Evolutionary conservation across 2,329 filamentous ascomycete genomes (phyloP), one percentile per base, ranked within the genome.

Genomic region (Proliferodiscus dingleyae): DNA sequence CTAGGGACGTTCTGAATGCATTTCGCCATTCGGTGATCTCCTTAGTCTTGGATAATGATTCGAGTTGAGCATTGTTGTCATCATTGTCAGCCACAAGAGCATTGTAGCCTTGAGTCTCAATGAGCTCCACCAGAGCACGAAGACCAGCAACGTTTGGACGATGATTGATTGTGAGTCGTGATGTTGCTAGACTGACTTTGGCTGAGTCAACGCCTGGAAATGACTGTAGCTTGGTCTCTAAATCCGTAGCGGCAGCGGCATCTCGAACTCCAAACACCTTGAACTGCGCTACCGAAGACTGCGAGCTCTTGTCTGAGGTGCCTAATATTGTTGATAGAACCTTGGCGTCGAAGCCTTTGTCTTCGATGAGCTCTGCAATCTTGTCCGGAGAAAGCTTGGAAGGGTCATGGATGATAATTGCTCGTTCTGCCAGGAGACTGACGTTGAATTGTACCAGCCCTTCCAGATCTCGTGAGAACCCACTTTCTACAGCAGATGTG

Each of bases 21-120:
- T 74, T 78, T 51, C 80, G 81, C 93, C 93, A 98, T 66, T 95
- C 89, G 53, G 85, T 87, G 51, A 98, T 95, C 66, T 98, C 93
- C 57, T 88, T 87, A 0, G 93, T 97, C 69, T 98, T 98, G 7
- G 93, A 87, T 2, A 98, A 75, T 1, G 93, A 97, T 65, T 97
- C 89, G 2, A 98, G 77, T 64, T 98, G 93, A 1, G 93, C 91
- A 61, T 95, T 95, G 65, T 95, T 97, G 68, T 98, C 93, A 59
- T 97, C 89, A 43, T 83, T 85, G 55, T 97, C 91, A 1, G 90
- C 84, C 9, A 97, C 78, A 2, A 98, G 72, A 1, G 91, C 93
- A 63, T 96, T 95, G 65, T 87, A 88, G 2, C 91, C 90, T 16
- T 80, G 73, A n/a, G 75, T 73, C 67, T 98, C 91, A 34, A 96